A percentile compares a stretch with the other conserved stretches of the same genome.
phyloP scores from a whole-genome alignment of 352 stramenopile species.

The Phytopythium aichiense region DNA sequence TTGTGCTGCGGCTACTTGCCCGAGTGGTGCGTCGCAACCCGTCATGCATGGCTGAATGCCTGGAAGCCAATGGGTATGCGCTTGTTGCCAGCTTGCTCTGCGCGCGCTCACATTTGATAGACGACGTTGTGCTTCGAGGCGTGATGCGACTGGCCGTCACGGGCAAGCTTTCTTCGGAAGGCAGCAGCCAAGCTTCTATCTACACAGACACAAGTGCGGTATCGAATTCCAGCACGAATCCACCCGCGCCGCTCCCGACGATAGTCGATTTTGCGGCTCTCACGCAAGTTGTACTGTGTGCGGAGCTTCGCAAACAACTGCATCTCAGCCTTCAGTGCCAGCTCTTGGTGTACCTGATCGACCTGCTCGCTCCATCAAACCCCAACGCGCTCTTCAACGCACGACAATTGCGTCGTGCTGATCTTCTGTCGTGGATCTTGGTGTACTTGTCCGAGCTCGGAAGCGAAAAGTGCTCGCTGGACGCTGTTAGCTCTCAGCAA shows the following conservation, averaged over 20 bases:
- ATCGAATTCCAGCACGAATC: background rate
- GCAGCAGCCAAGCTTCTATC: background rate
- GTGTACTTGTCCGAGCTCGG: slow-evolving; percentile 51
- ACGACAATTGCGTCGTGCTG: slow-evolving; percentile 51
- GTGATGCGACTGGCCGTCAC: slow-evolving; percentile 47
- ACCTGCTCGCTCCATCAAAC: slow-evolving; percentile 44
- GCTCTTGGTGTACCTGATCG: slow-evolving; percentile 40
- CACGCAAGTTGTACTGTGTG: slow-evolving; percentile 47
- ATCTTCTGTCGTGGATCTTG: slow-evolving; percentile 54
- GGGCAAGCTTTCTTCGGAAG: slow-evolving; percentile 18
- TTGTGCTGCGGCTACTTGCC: slow-evolving; percentile 42
- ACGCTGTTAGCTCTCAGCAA: slow-evolving; percentile 22
- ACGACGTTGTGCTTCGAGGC: slow-evolving; percentile 38
- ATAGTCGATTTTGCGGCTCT: slow-evolving; percentile 54
- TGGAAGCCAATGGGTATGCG: slow-evolving; percentile 52
- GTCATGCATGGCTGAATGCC: slow-evolving; percentile 51
- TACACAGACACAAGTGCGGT: background rate
- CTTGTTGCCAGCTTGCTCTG: slow-evolving; percentile 45
- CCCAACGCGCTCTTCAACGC: slow-evolving; percentile 78
- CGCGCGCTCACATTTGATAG: slow-evolving; percentile 35
- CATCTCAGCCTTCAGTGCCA: slow-evolving; percentile 42
- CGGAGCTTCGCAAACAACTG: slow-evolving; percentile 36
- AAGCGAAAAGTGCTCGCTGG: slow-evolving; percentile 30
- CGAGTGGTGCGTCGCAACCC: slow-evolving; percentile 53
- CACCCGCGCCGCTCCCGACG: slow-evolving; percentile 20